Evolutionary conservation across 441 rosid genomes (phyloP).

Genomic region (Aquilaria agallochum): DNA sequence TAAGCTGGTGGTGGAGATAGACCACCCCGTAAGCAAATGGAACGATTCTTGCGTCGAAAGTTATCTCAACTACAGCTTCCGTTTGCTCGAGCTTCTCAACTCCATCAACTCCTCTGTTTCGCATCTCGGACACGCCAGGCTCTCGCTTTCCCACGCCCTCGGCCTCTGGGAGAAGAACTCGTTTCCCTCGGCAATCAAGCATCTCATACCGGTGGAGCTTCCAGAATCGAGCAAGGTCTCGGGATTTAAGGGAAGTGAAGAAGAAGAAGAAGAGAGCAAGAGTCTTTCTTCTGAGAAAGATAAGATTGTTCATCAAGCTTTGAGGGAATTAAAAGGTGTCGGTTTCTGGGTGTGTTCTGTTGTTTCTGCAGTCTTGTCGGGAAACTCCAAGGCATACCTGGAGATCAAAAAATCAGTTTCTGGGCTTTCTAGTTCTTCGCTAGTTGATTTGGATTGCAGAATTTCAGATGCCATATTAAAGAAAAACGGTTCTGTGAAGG

Average conservation of each 20-base stretch:
- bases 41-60: slow-evolving; percentile 31
- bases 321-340: slow-evolving; percentile 36
- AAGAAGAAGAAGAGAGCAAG: slow-evolving; percentile 15
- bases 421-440: slow-evolving; percentile 18
- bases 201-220: slow-evolving; percentile 27
- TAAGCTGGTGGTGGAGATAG: slow-evolving; percentile 42
- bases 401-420: slow-evolving; percentile 23
- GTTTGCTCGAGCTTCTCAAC: slow-evolving; percentile 46
- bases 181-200: slow-evolving; percentile 31
- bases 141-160: slow-evolving; percentile 40
- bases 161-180: slow-evolving; percentile 29
- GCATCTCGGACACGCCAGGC: slow-evolving; percentile 38
- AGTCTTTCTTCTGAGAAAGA: slow-evolving; percentile 28
- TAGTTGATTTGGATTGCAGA: slow-evolving; percentile 27
- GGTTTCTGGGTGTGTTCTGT: slow-evolving; percentile 44
- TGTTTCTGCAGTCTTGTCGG: slow-evolving; percentile 35
- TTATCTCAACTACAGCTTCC: slow-evolving; percentile 43
- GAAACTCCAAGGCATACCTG: slow-evolving; percentile 31
- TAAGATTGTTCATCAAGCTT: slow-evolving; percentile 33
- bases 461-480: slow-evolving; percentile 19
- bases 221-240: slow-evolving; percentile 18
- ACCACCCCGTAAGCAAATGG: slow-evolving; percentile 48
- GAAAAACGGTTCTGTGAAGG: slow-evolving; percentile 29
- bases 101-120: slow-evolving; percentile 35
- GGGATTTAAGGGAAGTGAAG: slow-evolving; percentile 7